These are phyloP conservation scores for Paramecium biaurelia DNA, from an alignment of 73 alveolate species.

Conservation along the genomic window DNA sequence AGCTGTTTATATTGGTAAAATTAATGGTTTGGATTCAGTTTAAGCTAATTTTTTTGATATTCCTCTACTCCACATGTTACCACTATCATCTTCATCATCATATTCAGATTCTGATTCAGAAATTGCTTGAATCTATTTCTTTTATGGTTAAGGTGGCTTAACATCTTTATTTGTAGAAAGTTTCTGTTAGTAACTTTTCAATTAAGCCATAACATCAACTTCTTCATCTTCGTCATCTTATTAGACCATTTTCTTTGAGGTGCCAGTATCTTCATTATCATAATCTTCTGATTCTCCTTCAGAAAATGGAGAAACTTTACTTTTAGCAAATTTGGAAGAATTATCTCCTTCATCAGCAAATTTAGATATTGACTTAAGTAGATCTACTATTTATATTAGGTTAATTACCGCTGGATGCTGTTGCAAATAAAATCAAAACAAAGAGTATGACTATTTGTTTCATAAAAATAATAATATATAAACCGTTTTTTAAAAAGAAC, in stretches of 20 bases:
- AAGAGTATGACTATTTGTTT: slow-evolving; percentile 5
- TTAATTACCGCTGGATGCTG: not conserved
- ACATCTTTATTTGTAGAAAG: slow-evolving; percentile 6
- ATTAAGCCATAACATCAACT: slow-evolving; percentile 40
- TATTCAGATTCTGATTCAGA: not conserved
- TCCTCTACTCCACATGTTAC: slow-evolving; percentile 41
- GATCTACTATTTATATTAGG: not conserved
- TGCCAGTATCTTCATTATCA: not conserved
- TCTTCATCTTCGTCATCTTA: slow-evolving; percentile 4
- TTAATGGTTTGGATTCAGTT: not conserved
- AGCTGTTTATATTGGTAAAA: not conserved
- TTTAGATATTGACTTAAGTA: slow-evolving; percentile 17
- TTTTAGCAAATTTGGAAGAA: slow-evolving; percentile 32
- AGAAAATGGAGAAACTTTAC: slow-evolving; percentile 5
- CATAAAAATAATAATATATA: not conserved
- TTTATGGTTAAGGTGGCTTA: not conserved
- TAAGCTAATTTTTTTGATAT: not conserved
- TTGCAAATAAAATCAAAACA: not conserved
- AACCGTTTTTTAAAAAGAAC: slow-evolving; percentile 28
- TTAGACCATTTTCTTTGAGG: not conserved
- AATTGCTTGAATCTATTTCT: not conserved
- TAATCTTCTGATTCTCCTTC: slow-evolving; percentile 31
- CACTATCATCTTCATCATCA: slow-evolving; percentile 19
- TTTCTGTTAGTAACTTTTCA: slow-evolving; percentile 31
- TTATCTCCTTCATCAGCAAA: slow-evolving; percentile 8